phyloP scores from a whole-genome alignment of 1,139 yeast species.

The Yamadazyma dendronema region DNA sequence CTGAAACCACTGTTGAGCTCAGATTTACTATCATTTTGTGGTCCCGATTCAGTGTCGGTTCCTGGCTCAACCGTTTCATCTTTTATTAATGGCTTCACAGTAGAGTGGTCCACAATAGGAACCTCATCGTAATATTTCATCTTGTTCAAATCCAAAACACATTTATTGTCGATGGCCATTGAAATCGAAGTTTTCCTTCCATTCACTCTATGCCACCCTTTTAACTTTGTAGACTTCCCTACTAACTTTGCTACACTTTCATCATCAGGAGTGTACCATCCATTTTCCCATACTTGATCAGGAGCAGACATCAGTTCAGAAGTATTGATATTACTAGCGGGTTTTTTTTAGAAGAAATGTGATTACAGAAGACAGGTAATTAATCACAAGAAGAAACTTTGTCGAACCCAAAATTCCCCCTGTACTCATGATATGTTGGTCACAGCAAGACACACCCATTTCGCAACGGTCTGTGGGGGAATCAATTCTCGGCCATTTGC shows the following conservation, averaged over 20 bases:
- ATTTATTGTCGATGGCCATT: conserved; percentile 11
- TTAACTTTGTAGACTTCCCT: conserved; percentile 23
- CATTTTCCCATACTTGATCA: conserved; percentile 33
- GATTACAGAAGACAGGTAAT: no score
- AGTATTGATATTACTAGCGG: no score
- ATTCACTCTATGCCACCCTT: conserved; percentile 35
- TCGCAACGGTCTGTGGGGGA: background rate
- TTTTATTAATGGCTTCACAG: conserved; percentile 1
- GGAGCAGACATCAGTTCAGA: background rate
- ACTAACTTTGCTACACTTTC: conserved; percentile 9
- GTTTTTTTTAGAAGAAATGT: no score
- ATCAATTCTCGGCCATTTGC: background rate
- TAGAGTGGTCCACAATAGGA: conserved; percentile 17
- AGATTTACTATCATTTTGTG: conserved; percentile 15
- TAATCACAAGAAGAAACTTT: no score
- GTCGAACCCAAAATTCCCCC: no score
- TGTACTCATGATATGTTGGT: no score
- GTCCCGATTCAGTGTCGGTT: no score
- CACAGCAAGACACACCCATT: background rate
- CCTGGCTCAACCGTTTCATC: conserved; percentile 3
- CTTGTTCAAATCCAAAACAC: conserved; percentile 29
- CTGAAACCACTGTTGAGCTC: conserved; percentile 16
- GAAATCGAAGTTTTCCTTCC: background rate
- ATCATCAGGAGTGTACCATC: conserved; percentile 38
- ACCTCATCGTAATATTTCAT: conserved; percentile 26